phyloP scores from a whole-genome alignment of 2,329 filamentous ascomycete genomes.

The Fragosphaeria purpurea region DNA sequence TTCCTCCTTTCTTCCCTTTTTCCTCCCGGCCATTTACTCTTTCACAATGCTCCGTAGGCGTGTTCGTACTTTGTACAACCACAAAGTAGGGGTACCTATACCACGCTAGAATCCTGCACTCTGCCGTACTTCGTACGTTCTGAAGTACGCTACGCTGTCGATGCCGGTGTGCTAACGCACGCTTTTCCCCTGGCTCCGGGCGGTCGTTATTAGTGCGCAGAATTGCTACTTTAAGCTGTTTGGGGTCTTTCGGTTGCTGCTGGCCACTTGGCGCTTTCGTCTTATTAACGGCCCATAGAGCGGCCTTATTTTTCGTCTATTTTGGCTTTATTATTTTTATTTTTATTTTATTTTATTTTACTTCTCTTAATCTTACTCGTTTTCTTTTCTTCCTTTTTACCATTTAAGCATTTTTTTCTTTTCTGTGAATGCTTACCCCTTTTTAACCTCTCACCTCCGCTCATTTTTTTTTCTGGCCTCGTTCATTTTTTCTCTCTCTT shows the following conservation, averaged over 20 bases:
- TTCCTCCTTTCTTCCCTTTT: constrained; percentile 1
- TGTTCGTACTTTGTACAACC: too few relatives aligned
- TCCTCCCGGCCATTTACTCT: too few relatives aligned
- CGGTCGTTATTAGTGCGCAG: neutral
- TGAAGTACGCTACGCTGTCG: constrained; percentile 1
- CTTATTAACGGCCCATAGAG: constrained; percentile 8
- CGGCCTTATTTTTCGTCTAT: neutral
- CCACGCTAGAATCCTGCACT: neutral
- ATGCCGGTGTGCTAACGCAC: constrained; percentile 7
- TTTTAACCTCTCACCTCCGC: neutral
- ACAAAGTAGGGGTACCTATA: too few relatives aligned
- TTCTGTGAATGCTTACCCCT: neutral
- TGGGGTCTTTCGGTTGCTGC: constrained; percentile 6
- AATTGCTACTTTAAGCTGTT: constrained; percentile 1
- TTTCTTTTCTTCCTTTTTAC: neutral
- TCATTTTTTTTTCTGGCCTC: constrained; percentile 3
- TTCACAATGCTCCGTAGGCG: too few relatives aligned
- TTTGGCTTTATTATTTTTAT: constrained; percentile 2
- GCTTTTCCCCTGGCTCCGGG: constrained; percentile 3
- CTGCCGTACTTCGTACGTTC: neutral
- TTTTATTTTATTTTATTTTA: neutral
- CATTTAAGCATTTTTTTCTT: neutral
- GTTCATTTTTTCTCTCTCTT: neutral
- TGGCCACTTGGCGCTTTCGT: constrained; percentile 1
- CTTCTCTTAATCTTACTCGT: constrained; percentile 1